A percentile compares a stretch with the other conserved stretches of the same genome.
phyloP scores from a whole-genome alignment of 306 rosid genomes.

The Clitoria ternatea region DNA sequence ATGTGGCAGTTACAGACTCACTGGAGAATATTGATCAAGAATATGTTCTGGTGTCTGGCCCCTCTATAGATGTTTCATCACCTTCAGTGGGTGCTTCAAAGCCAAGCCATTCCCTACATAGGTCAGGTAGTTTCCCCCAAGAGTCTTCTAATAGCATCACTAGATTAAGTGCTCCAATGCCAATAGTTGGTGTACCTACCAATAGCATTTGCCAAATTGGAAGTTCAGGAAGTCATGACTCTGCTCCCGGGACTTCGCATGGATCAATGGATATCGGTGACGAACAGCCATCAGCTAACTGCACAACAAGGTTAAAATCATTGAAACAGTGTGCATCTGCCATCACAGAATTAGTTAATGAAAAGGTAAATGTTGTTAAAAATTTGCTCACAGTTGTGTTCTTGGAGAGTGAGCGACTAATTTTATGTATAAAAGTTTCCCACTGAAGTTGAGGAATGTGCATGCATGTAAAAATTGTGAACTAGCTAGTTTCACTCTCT shows the following conservation, averaged over 20 bases:
- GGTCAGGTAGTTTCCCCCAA: constrained; percentile 51
- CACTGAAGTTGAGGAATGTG: background rate
- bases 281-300: constrained; percentile 82
- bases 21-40: constrained; percentile 88
- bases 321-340: constrained; percentile 79
- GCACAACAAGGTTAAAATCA: constrained; percentile 74
- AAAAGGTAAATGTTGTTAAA: constrained; percentile 51
- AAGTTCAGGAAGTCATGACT: constrained; percentile 86
- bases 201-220: constrained; percentile 55
- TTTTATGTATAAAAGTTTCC: background rate
- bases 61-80: constrained; percentile 66
- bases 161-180: constrained; percentile 74
- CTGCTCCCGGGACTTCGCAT: constrained; percentile 83
- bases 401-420: background rate
- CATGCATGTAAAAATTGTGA: background rate
- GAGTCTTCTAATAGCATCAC: constrained; percentile 42
- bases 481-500: background rate
- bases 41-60: constrained; percentile 91
- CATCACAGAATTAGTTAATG: constrained; percentile 71
- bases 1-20: constrained; percentile 61
- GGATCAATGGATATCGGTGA: constrained; percentile 78
- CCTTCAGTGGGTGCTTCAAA: constrained; percentile 57
- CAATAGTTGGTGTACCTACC: constrained; percentile 52
- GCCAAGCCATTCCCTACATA: constrained; percentile 53
- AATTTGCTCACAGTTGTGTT: constrained; percentile 3